Percentiles rank a stretch among this genome's conserved stretches.
phyloP scores from a whole-genome alignment of 495 filamentous ascomycete genomes.

The Aspergillus hancockii region DNA sequence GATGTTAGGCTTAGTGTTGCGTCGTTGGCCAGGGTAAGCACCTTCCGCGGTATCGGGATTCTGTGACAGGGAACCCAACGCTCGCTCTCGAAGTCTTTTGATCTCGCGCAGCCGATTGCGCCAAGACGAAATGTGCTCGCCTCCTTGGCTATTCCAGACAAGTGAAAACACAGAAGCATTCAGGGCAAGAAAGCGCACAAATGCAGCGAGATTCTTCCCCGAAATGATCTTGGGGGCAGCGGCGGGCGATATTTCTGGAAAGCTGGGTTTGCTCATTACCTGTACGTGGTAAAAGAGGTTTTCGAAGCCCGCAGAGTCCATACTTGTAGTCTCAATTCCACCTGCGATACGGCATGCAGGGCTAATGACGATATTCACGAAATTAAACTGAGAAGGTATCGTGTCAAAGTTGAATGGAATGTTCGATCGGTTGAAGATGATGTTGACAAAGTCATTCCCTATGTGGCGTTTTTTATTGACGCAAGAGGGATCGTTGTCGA shows the following conservation, averaged over 20 bases:
- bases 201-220: conserved; percentile 74
- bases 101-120: conserved; percentile 84
- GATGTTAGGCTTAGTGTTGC: conserved; percentile 48
- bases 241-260: conserved; percentile 87
- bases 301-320: conserved; percentile 31
- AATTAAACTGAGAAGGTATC: conserved; percentile 91
- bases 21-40: conserved; percentile 43
- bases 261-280: conserved; percentile 78
- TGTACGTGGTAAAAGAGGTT: conserved; percentile 79
- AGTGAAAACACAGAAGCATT: conserved; percentile 91
- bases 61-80: conserved; percentile 34
- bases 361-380: conserved; percentile 92
- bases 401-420: conserved; percentile 84
- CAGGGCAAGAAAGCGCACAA: conserved; percentile 86
- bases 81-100: conserved; percentile 70
- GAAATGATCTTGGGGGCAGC: conserved; percentile 84
- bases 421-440: conserved; percentile 96
- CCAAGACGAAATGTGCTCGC: conserved; percentile 89
- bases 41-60: conserved; percentile 36
- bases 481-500: conserved; percentile 70
- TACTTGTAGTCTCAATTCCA: conserved; percentile 23
- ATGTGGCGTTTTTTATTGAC: conserved; percentile 91
- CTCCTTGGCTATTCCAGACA: conserved; percentile 82
- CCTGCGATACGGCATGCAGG: conserved; percentile 66
- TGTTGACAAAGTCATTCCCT: conserved; percentile 97